Conservation (phyloP, 78 protist species). For the Pigoraptor vietnamica region DNA sequence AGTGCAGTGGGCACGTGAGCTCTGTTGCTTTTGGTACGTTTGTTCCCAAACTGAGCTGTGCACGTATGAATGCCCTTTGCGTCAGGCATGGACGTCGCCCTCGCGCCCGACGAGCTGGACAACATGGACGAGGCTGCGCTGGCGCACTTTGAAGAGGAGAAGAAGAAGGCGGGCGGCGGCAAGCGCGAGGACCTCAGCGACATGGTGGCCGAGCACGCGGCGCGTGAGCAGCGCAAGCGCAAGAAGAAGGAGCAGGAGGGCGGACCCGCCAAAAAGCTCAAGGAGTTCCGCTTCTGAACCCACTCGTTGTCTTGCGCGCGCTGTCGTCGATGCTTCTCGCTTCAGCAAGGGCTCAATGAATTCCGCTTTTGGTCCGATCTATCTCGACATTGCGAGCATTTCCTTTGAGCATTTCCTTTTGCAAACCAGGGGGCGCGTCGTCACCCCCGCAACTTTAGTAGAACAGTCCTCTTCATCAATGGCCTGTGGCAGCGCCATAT, state of each 20-base stretch:
- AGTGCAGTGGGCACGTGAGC: neutral
- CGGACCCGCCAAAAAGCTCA: slow-evolving; percentile 7
- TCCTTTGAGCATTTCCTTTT: no score
- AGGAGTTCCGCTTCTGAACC: no score
- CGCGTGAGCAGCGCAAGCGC: neutral
- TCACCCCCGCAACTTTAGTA: no score
- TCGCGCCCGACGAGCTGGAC: neutral
- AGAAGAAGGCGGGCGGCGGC: slow-evolving; percentile 1
- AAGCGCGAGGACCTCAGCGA: slow-evolving; percentile 21
- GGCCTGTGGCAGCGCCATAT: no score
- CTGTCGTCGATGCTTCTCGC: no score
- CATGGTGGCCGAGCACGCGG: slow-evolving; percentile 39
- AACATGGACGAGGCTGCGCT: neutral
- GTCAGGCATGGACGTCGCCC: neutral
- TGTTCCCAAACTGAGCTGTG: neutral
- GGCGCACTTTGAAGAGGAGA: neutral
- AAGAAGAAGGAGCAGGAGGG: neutral
- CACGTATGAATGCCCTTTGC: neutral
- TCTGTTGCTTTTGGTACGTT: neutral
- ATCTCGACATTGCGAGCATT: no score
- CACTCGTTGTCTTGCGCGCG: no score
- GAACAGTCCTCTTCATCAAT: no score
- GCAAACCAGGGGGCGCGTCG: no score
- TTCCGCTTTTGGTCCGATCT: no score
- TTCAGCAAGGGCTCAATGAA: no score